Conservation (phyloP, 129 eudicot genomes). For the Lonicera japonica region DNA sequence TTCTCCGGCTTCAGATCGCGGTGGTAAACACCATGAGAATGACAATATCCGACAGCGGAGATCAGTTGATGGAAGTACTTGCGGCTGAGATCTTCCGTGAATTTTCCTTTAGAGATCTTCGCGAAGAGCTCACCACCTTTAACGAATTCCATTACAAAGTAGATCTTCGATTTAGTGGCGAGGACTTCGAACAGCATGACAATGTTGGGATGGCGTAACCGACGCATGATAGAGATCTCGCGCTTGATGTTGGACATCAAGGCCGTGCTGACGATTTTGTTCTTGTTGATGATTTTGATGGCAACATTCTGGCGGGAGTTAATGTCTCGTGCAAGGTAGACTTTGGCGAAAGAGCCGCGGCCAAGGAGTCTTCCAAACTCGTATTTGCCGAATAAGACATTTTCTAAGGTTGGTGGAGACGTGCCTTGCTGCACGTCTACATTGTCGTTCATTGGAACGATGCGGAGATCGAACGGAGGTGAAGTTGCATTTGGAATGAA, state of each 20-base stretch:
- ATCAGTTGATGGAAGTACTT: conserved; percentile 71
- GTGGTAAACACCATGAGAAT: conserved; percentile 66
- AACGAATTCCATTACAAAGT: conserved; percentile 61
- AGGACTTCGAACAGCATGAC: conserved; percentile 58
- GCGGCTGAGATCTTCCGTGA: conserved; percentile 56
- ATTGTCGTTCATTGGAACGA: conserved; percentile 43
- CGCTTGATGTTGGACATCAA: conserved; percentile 52
- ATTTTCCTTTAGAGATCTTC: conserved; percentile 42
- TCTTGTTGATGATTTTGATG: conserved; percentile 55
- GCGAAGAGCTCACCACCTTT: conserved; percentile 78
- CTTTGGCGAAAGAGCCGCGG: conserved; percentile 79
- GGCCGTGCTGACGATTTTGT: conserved; percentile 22
- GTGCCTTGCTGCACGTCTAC: conserved; percentile 16
- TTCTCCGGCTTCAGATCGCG: conserved; percentile 84
- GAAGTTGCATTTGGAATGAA: conserved; percentile 5
- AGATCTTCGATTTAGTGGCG: conserved; percentile 57
- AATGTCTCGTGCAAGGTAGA: conserved; percentile 60
- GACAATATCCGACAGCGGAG: conserved; percentile 77
- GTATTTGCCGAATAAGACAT: conserved; percentile 59
- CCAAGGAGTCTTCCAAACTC: conserved; percentile 69
- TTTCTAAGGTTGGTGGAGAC: conserved; percentile 27
- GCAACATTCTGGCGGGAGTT: conserved; percentile 67
- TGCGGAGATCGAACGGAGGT: conserved; percentile 34
- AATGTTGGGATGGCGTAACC: conserved; percentile 49
- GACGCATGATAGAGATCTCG: conserved; percentile 60